phyloP scores from a whole-genome alignment of 805 yeast genomes.

The Saccharomycopsis sp. region DNA sequence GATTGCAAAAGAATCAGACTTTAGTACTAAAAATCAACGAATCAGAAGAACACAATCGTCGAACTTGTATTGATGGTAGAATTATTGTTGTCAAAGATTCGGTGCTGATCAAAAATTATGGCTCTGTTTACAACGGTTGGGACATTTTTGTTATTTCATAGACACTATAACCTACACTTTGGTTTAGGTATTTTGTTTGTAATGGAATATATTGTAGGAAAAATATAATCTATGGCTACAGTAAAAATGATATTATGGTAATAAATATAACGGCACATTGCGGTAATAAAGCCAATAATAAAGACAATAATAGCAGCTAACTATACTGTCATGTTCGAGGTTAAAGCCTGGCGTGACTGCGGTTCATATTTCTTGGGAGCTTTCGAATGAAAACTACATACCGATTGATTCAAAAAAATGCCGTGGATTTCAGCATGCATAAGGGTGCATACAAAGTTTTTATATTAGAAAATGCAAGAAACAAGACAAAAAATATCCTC shows the following conservation, averaged over 20 bases:
- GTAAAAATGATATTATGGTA: no score
- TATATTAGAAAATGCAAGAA: not conserved
- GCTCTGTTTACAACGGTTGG: slow-evolving; percentile 6
- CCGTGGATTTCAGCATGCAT: slow-evolving; percentile 1
- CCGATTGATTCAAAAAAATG: not conserved
- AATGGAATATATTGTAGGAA: no score
- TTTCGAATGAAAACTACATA: not conserved
- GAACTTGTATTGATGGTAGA: slow-evolving; percentile 67
- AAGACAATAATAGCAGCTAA: no score
- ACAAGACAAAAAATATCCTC: not conserved
- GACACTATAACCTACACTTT: no score
- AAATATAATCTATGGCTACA: no score
- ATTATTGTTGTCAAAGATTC: slow-evolving; percentile 30
- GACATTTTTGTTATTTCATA: not conserved
- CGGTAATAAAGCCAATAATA: no score
- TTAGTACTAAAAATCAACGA: slow-evolving; percentile 26
- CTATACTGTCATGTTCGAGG: no score
- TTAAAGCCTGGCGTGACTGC: not conserved
- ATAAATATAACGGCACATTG: no score
- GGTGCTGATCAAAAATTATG: slow-evolving; percentile 3
- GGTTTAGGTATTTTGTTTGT: no score
- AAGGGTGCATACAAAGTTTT: not conserved
- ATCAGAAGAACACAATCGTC: slow-evolving; percentile 30
- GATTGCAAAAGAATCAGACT: not conserved
- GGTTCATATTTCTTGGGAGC: not conserved